Percentiles rank a stretch among this genome's conserved stretches.
phyloP scores from a whole-genome alignment of 2,329 filamentous ascomycete genomes.

The Neurospora sp. region DNA sequence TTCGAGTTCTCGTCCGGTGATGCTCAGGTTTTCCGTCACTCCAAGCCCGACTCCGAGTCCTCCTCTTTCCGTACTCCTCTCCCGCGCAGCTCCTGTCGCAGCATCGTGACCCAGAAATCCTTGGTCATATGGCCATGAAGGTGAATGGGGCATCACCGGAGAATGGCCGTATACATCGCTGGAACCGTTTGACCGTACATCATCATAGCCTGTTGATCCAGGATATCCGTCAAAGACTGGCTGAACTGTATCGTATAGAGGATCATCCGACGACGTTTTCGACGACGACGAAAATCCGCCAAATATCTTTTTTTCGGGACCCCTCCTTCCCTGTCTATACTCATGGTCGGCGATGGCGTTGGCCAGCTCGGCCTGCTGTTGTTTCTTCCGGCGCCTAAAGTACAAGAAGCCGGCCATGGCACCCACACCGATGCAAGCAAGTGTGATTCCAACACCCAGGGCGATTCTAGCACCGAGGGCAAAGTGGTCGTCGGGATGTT shows the following conservation, averaged over 20 bases:
- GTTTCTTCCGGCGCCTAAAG: constrained; percentile 14
- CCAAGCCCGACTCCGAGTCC: constrained; percentile 14
- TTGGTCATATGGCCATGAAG: constrained; percentile 9
- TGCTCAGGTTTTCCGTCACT: not conserved
- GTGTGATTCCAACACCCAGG: constrained; percentile 15
- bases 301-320: constrained; percentile 9
- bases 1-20: not conserved
- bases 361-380: constrained; percentile 8
- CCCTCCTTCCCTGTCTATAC: constrained; percentile 9
- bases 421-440: constrained; percentile 11
- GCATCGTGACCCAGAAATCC: constrained; percentile 8
- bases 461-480: constrained; percentile 16
- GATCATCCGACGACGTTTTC: constrained; percentile 15
- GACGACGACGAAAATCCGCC: constrained; percentile 5
- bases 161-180: constrained; percentile 11
- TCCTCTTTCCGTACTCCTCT: constrained; percentile 15
- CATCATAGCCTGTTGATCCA: constrained; percentile 20
- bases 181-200: constrained; percentile 17
- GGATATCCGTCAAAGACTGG: constrained; percentile 20
- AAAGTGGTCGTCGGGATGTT: constrained; percentile 9
- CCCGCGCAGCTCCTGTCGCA: not conserved
- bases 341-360: constrained; percentile 12
- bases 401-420: constrained; percentile 18
- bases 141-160: constrained; percentile 14
- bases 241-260: constrained; percentile 15